Evolutionary conservation across 2,329 filamentous ascomycete species (phyloP).

Genomic region (Colletotrichum sp.): DNA sequence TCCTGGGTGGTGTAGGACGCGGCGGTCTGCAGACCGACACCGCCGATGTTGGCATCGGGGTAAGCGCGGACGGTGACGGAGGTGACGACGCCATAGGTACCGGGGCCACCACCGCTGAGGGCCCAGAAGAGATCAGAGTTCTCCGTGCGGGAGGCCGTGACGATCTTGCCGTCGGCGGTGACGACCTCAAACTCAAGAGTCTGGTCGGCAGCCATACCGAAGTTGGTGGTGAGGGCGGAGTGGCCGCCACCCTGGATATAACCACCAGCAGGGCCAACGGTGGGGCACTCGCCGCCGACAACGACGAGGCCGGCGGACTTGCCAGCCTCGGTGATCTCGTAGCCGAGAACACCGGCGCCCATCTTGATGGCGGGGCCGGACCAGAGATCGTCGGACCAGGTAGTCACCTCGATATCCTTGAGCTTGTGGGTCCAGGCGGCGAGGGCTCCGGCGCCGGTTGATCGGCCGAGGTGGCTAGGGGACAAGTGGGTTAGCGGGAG

Average conservation of each 20-base stretch:
- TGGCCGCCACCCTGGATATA: slow-evolving; percentile 67
- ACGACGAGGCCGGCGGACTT: slow-evolving; percentile 30
- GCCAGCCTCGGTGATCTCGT: slow-evolving; percentile 38
- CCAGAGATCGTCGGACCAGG: slow-evolving; percentile 46
- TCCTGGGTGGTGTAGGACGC: slow-evolving; percentile 30
- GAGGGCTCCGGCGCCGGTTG: slow-evolving; percentile 43
- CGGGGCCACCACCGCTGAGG: slow-evolving; percentile 62
- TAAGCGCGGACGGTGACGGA: slow-evolving; percentile 60
- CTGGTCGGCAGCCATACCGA: slow-evolving; percentile 65
- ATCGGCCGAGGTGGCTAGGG: slow-evolving; percentile 40
- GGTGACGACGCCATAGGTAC: slow-evolving; percentile 62
- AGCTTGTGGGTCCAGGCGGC: slow-evolving; percentile 43
- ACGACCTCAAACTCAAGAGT: slow-evolving; percentile 61
- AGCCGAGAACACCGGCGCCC: slow-evolving; percentile 56
- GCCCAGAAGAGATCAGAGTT: slow-evolving; percentile 70
- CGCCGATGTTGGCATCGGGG: slow-evolving; percentile 44
- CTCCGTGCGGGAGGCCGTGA: slow-evolving; percentile 49
- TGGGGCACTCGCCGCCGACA: slow-evolving; percentile 54
- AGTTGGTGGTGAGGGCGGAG: slow-evolving; percentile 54
- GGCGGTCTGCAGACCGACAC: slow-evolving; percentile 41
- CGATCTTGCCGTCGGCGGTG: slow-evolving; percentile 51
- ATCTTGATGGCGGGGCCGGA: slow-evolving; percentile 55
- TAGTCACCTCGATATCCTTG: slow-evolving; percentile 44
- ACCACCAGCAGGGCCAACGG: slow-evolving; percentile 64
- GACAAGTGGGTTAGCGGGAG: neutral